Evolutionary conservation across 108 stramenopile genomes (phyloP), one percentile per base, ranked within the genome.

Genomic region (Cyclotella cryptica): DNA sequence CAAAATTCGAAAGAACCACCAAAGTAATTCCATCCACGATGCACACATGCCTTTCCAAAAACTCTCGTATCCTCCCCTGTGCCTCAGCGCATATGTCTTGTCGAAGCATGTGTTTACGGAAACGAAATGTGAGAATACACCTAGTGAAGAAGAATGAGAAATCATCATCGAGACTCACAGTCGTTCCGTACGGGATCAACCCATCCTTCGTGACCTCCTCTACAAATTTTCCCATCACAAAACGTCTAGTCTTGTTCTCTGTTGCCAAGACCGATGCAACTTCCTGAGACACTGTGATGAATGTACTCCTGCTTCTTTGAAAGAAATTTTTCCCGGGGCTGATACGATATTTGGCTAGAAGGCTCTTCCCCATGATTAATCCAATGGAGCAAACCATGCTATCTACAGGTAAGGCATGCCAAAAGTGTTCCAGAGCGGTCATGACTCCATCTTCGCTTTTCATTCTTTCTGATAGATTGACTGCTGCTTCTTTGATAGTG

Each of bases 391-490:
- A 72, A 64, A 78, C 78, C 85, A 68, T 69, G 40, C 75, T 76
- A 40, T 71, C 80, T 22, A 77, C 40, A 15, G 87, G 89, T 27
- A 92, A 67, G 12, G 61, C 53, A 42, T 69, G 59, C 41, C 78
- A 73, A 72, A 89, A 92, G 60, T 88, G 87, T 35, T 83, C 66
- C 7, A 89, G 69, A 12, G 88, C 91, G 21, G 65, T 77, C 65
- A 78, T 42, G 18, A 92, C 80, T 5, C 91, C 91, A 68, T 92
- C 81, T 77, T 92, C 91, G n/a, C 43, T 13, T 12, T 66, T 65
- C 87, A 92, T 89, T 59, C 49, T 14, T 0, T 52, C 66, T 28
- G 89, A 68, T 41, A 90, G 65, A 14, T 51, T 54, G 19, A 53
- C 13, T 7, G 89, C 91, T 11, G 59, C 63, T 58, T 81, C 26